Evolutionary conservation across 2,329 filamentous ascomycete genomes (phyloP), one percentile per base, ranked within the genome.

Genomic region (Sporothrix protearum): DNA sequence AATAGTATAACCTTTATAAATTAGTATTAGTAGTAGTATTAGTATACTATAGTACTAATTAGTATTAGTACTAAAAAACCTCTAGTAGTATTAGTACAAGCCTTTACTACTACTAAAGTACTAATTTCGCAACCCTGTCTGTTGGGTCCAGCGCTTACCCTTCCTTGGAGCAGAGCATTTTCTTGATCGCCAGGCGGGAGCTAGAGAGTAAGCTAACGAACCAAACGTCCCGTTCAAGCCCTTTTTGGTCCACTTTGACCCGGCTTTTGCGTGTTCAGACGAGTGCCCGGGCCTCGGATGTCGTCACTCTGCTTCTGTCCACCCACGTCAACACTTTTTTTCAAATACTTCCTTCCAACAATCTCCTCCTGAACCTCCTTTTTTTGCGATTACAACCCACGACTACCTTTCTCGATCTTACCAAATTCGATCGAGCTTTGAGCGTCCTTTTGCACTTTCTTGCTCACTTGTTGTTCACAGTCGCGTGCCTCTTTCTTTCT

Each of bases 261-360:
- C n/a, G 12, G 33, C 16, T 22, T 14, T n/a, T 30, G 39, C 61
- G 12, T 47, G 30, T 28, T 49, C 25, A 30, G 61, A 30, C 61
- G 25, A 66, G 42, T 49, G 42, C 6, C 39, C 63, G 25, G 12
- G 59, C 59, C 22, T 66, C 61, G 61, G 61, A 64, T 64, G 61
- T 47, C 61, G 61, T 64, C 61, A 36, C 28, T 36, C 14, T 36
- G 28, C 28, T 53, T 64, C 36, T 45, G 22, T 19, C 12, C 10
- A 25, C 57, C 10, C 53, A 42, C 33, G 10, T 42, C 33, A 7
- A 49, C 16, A 47, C 25, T 47, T 47, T 16, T 30, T n/a, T 19
- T 28, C 14, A 6, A 57, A 14, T 14, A 36, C 53, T 59, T 14
- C 28, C 33, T 61, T 10, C n/a, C 28, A 28, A 36, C 14, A 57